Evolutionary conservation across 257 asterid species (phyloP).

Genomic region (Solanum habrochaites): DNA sequence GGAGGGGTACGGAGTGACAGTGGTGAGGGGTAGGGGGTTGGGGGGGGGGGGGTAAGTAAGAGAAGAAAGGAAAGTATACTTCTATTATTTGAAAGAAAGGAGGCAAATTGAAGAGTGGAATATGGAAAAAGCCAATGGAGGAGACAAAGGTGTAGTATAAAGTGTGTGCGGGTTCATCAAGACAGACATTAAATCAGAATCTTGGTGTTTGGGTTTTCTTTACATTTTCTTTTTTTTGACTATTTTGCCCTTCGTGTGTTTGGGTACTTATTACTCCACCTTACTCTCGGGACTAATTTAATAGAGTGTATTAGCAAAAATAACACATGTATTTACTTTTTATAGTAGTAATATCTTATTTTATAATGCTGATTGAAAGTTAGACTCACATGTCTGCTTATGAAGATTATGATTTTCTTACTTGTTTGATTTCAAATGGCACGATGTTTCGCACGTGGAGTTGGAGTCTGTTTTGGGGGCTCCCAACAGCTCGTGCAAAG

Average conservation of each 20-base stretch:
- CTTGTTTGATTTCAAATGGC: too few species aligned
- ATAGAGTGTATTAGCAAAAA: background rate
- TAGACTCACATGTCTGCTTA: too few species aligned
- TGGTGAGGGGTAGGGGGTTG: background rate
- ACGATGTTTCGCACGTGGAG: too few species aligned
- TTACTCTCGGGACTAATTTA: too few species aligned
- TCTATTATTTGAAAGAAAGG: background rate
- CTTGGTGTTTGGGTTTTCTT: background rate
- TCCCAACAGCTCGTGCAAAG: too few species aligned
- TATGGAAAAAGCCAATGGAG: background rate
- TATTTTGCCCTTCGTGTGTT: background rate
- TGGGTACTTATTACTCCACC: background rate
- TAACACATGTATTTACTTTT: too few species aligned
- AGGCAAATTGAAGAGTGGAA: background rate
- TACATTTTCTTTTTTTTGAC: background rate
- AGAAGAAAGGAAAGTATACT: background rate
- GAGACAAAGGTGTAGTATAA: background rate
- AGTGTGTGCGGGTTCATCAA: background rate
- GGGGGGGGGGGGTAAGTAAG: background rate
- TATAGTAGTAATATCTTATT: background rate
- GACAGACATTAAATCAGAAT: background rate
- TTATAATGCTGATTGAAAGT: too few species aligned
- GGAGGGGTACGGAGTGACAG: background rate
- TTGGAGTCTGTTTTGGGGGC: too few species aligned
- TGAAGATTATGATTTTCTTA: too few species aligned